A percentile compares a stretch with the other conserved stretches of the same genome.
Evolutionary conservation across 2,329 filamentous ascomycete genomes (phyloP).

Genomic region (Colletotrichum simmondsii): DNA sequence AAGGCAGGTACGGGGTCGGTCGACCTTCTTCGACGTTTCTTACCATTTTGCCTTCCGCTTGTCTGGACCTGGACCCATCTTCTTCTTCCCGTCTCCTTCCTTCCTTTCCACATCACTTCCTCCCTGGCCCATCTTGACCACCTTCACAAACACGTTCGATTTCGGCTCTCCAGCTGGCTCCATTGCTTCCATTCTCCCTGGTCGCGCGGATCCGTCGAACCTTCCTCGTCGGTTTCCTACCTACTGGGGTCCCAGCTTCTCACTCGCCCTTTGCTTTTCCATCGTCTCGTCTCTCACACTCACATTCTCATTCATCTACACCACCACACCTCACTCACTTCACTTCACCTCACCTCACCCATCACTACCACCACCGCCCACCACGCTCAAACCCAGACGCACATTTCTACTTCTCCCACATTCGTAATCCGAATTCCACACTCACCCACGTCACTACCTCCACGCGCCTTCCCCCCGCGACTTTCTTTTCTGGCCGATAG

Average conservation of each 20-base stretch:
- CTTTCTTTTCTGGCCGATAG: background rate
- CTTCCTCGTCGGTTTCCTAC: slow-evolving; percentile 20
- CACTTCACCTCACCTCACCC: too few species aligned
- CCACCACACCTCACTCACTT: background rate
- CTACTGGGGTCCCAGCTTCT: slow-evolving; percentile 6
- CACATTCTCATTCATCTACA: slow-evolving; percentile 10
- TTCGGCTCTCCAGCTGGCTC: background rate
- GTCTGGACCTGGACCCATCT: slow-evolving; percentile 30
- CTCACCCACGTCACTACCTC: background rate
- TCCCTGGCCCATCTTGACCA: slow-evolving; percentile 35
- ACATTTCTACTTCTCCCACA: slow-evolving; percentile 1
- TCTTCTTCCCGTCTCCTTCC: slow-evolving; percentile 31
- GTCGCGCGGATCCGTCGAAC: slow-evolving; percentile 21
- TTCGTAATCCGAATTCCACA: slow-evolving; percentile 12
- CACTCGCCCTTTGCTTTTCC: slow-evolving; percentile 3
- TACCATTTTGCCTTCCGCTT: slow-evolving; percentile 35
- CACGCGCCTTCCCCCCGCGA: slow-evolving; percentile 1
- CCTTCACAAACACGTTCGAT: slow-evolving; percentile 32
- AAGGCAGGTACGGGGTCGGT: background rate
- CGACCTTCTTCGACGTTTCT: slow-evolving; percentile 31
- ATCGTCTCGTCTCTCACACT: slow-evolving; percentile 1
- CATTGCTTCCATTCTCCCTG: slow-evolving; percentile 24
- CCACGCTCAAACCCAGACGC: background rate
- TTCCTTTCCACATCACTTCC: slow-evolving; percentile 35
- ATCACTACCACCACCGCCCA: background rate